phyloP scores from a whole-genome alignment of 129 eudicot species.

The Glebionis coronaria region DNA sequence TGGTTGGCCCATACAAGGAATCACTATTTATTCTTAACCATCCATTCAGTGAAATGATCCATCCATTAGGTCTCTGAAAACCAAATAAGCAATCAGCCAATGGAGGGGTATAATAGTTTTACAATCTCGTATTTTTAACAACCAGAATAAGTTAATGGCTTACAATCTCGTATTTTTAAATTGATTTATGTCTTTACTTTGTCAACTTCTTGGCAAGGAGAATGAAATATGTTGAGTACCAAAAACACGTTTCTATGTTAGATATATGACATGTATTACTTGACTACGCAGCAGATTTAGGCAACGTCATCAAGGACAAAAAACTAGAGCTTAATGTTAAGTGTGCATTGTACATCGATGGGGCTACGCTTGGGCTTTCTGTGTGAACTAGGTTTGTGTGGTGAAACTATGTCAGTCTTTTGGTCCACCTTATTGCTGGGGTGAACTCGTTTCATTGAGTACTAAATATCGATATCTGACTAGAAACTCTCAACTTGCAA shows the following conservation, averaged over 20 bases:
- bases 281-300: constrained; percentile 49
- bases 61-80: too few relatives aligned
- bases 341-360: constrained; percentile 90
- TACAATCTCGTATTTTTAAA: too few relatives aligned
- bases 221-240: background rate
- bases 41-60: too few relatives aligned
- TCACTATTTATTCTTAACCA: too few relatives aligned
- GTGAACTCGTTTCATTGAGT: constrained; percentile 82
- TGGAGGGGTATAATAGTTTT: too few relatives aligned
- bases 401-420: constrained; percentile 35
- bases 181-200: too few relatives aligned
- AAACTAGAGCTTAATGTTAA: constrained; percentile 83
- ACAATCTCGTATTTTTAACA: too few relatives aligned
- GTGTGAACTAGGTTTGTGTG: constrained; percentile 74
- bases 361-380: constrained; percentile 98
- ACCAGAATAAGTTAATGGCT: too few relatives aligned
- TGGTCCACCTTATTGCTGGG: constrained; percentile 92
- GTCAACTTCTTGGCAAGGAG: too few relatives aligned
- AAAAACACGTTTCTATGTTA: constrained; percentile 9
- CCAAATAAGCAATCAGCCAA: too few relatives aligned
- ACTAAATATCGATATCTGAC: constrained; percentile 94
- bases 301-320: constrained; percentile 54
- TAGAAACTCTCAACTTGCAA: constrained; percentile 74
- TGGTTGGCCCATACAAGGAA: too few relatives aligned
- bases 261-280: constrained; percentile 11